A percentile compares a stretch with the other conserved stretches of the same genome.
phyloP scores from a whole-genome alignment of 345 rosid genomes.

The Populus alba region DNA sequence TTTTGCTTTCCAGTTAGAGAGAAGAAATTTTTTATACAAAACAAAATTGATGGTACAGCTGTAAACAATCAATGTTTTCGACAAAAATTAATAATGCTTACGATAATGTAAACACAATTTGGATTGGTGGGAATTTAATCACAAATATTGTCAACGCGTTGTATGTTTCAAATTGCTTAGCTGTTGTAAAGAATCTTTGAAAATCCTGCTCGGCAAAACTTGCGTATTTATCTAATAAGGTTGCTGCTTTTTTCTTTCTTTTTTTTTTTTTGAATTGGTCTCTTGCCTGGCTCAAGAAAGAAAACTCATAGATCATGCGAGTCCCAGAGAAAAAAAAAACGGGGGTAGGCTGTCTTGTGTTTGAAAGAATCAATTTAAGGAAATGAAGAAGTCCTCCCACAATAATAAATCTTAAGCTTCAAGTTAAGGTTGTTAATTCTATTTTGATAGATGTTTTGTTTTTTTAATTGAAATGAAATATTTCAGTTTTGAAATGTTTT shows the following conservation, averaged over 20 bases:
- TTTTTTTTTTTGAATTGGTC: too few species aligned
- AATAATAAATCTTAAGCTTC: neutral
- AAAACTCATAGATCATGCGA: too few species aligned
- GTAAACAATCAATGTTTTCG: too few species aligned
- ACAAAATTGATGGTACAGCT: too few species aligned
- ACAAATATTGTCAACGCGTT: neutral
- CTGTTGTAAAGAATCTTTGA: constrained; percentile 12
- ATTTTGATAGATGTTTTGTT: too few species aligned
- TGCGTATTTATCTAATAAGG: too few species aligned
- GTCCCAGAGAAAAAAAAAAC: neutral
- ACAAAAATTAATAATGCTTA: too few species aligned
- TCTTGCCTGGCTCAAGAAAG: neutral
- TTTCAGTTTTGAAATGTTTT: too few species aligned
- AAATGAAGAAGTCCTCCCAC: neutral
- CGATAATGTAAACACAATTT: neutral
- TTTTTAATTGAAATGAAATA: too few species aligned
- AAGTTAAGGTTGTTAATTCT: neutral
- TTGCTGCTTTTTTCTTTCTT: neutral
- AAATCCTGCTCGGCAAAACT: neutral
- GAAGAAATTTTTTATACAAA: too few species aligned
- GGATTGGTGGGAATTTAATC: neutral
- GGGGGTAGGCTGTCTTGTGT: neutral
- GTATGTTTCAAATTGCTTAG: constrained; percentile 13
- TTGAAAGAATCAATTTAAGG: constrained; percentile 18
- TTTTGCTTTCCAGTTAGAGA: too few species aligned